A percentile compares a stretch with the other conserved stretches of the same genome.
Conservation (phyloP, 2,329 filamentous ascomycete genomes). For the Claviceps spartinae region DNA sequence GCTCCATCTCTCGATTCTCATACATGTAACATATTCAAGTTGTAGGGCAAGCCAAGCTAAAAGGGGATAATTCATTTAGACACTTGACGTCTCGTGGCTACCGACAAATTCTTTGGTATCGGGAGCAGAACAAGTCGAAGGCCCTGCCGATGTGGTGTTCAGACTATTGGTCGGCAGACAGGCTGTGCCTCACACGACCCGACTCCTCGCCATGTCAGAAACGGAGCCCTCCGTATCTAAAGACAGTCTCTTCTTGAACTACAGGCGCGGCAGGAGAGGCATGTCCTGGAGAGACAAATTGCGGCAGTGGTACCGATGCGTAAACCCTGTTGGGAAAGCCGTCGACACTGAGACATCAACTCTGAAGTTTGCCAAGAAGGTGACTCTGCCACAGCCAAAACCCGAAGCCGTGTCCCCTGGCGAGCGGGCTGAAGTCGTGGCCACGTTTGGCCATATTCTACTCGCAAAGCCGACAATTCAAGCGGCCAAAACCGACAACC, state of each 20-base stretch:
- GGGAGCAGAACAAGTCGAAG: constrained; percentile 19
- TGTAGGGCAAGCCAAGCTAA: not conserved
- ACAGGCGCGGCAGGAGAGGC: constrained; percentile 18
- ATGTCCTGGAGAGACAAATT: constrained; percentile 24
- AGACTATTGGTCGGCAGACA: constrained; percentile 28
- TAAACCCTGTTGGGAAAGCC: constrained; percentile 9
- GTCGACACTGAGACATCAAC: not conserved
- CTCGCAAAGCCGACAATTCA: constrained; percentile 15
- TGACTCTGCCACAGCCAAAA: not conserved
- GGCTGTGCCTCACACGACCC: not conserved
- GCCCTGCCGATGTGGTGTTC: constrained; percentile 28
- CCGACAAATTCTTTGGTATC: constrained; percentile 10
- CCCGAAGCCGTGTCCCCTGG: not conserved
- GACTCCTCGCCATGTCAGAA: constrained; percentile 12
- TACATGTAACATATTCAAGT: not conserved
- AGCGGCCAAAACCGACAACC: not conserved
- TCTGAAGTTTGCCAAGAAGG: not conserved
- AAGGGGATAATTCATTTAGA: constrained; percentile 8
- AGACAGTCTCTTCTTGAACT: constrained; percentile 9
- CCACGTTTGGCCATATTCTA: constrained; percentile 39
- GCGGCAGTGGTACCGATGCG: constrained; percentile 18
- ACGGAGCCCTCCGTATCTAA: constrained; percentile 1
- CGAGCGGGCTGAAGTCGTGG: constrained; percentile 14
- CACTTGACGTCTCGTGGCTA: constrained; percentile 30
- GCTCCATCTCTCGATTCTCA: not conserved